Percentiles rank a stretch among this genome's conserved stretches.
Conservation (phyloP, 176 grass and related monocot genomes). For the Paspalum notatum region DNA sequence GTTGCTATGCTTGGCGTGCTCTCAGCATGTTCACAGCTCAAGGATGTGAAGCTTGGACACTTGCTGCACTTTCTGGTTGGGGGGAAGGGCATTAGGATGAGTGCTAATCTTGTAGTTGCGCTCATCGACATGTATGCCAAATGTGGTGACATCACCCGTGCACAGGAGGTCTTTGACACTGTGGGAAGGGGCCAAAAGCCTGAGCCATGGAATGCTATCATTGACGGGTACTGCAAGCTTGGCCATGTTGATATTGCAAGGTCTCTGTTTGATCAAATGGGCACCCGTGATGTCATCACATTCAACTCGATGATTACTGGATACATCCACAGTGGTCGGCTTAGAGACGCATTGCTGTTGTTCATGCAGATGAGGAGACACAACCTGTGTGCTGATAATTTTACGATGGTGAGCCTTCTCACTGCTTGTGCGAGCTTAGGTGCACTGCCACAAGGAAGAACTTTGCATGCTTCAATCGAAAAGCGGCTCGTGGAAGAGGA, state of each 20-base stretch:
- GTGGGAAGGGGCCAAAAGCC: conserved; percentile 39
- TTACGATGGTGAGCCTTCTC: conserved; percentile 69
- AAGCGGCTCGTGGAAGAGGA: conserved; percentile 57
- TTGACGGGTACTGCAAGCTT: conserved; percentile 66
- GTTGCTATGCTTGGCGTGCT: conserved; percentile 50
- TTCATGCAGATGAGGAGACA: conserved; percentile 51
- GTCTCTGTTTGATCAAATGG: conserved; percentile 69
- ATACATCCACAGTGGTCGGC: conserved; percentile 61
- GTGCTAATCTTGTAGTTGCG: conserved; percentile 54
- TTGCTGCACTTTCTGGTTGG: conserved; percentile 52
- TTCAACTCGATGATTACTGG: conserved; percentile 80
- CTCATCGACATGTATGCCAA: conserved; percentile 80
- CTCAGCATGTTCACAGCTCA: conserved; percentile 52
- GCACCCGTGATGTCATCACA: conserved; percentile 53
- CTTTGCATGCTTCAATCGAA: conserved; percentile 64
- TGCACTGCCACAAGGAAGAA: conserved; percentile 60
- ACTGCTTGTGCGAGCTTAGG: conserved; percentile 76
- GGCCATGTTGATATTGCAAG: conserved; percentile 51
- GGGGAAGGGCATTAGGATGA: conserved; percentile 44
- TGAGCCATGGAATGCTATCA: conserved; percentile 77
- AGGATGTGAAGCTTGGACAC: conserved; percentile 54
- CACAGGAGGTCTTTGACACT: conserved; percentile 55
- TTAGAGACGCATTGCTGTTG: conserved; percentile 59
- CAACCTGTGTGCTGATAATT: conserved; percentile 50
- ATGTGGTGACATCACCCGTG: conserved; percentile 56